Percentiles rank a stretch among this genome's conserved stretches.
Evolutionary conservation across 225 moss, liverwort and hornwort species (phyloP).

Genomic region (Physcomitrellopsis africana): DNA sequence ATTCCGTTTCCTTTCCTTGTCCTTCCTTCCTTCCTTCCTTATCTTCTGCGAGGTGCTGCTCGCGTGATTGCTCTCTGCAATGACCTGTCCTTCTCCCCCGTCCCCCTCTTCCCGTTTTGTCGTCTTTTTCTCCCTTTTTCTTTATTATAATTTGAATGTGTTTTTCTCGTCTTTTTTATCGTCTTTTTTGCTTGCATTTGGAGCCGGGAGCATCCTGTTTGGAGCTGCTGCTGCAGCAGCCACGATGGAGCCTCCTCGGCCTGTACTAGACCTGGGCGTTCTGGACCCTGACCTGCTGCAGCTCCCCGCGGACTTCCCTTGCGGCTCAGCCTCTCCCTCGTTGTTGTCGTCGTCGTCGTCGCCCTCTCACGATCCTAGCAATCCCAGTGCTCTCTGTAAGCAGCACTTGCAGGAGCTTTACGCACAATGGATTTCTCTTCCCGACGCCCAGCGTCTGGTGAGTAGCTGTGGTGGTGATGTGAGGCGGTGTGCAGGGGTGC

Average conservation of each 20-base stretch:
- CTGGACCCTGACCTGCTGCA: slow-evolving; percentile 62
- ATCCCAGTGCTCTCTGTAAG: slow-evolving; percentile 43
- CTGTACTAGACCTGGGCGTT: slow-evolving; percentile 48
- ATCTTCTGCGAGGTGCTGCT: too few relatives aligned
- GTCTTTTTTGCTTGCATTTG: not conserved
- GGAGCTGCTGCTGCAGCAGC: slow-evolving; percentile 30
- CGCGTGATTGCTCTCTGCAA: too few relatives aligned
- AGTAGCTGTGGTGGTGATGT: not conserved
- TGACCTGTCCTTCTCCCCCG: too few relatives aligned
- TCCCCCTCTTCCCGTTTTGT: too few relatives aligned
- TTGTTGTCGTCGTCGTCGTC: slow-evolving; percentile 33
- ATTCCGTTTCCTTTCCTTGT: too few relatives aligned
- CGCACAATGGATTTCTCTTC: slow-evolving; percentile 96
- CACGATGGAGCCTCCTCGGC: slow-evolving; percentile 38
- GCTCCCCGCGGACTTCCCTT: slow-evolving; percentile 47
- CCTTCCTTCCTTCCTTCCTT: too few relatives aligned
- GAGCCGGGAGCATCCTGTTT: slow-evolving; percentile 33
- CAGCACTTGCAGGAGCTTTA: slow-evolving; percentile 85
- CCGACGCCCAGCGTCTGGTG: slow-evolving; percentile 93
- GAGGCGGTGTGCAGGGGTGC: not conserved
- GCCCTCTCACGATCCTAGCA: slow-evolving; percentile 15
- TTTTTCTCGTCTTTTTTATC: not conserved
- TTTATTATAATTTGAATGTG: too few relatives aligned
- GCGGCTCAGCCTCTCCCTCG: slow-evolving; percentile 21
- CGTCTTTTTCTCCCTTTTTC: too few relatives aligned